Evolutionary conservation across 441 rosid species (phyloP).

Genomic region (Biscutella laevigata): DNA sequence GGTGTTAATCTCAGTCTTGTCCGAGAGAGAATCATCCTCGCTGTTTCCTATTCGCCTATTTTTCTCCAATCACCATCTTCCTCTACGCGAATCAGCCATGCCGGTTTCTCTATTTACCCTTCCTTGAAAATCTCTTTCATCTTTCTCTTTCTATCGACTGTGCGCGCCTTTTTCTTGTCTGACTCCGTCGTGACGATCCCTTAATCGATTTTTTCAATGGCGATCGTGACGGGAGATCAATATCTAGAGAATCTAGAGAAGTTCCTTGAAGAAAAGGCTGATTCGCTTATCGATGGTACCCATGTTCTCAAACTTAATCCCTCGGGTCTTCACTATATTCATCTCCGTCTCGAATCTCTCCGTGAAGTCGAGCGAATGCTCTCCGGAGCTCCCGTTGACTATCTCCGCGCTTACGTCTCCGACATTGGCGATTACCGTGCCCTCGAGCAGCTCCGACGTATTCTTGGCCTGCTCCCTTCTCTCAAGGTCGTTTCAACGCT

Average conservation of each 20-base stretch:
- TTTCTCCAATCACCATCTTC: constrained; percentile 12
- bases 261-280: constrained; percentile 71
- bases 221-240: constrained; percentile 89
- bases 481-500: constrained; percentile 80
- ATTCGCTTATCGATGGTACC: constrained; percentile 55
- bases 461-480: constrained; percentile 64
- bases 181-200: constrained; percentile 5
- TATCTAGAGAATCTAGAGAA: constrained; percentile 70
- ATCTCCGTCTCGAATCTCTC: constrained; percentile 79
- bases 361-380: constrained; percentile 73
- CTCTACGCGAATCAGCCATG: constrained; percentile 27
- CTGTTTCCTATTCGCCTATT: constrained; percentile 16
- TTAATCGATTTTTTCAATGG: constrained; percentile 35
- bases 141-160: constrained; percentile 18
- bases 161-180: constrained; percentile 1
- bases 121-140: too few relatives aligned
- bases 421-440: constrained; percentile 97
- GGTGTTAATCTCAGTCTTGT: constrained; percentile 11
- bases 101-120: constrained; percentile 29
- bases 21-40: constrained; percentile 13
- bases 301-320: constrained; percentile 81
- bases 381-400: constrained; percentile 88
- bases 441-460: constrained; percentile 85
- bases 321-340: constrained; percentile 88
- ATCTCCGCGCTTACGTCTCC: constrained; percentile 89